These are phyloP conservation scores for Favolaschia claudopus DNA, from an alignment of 768 basidiomycete genomes.

Conservation along the genomic window DNA sequence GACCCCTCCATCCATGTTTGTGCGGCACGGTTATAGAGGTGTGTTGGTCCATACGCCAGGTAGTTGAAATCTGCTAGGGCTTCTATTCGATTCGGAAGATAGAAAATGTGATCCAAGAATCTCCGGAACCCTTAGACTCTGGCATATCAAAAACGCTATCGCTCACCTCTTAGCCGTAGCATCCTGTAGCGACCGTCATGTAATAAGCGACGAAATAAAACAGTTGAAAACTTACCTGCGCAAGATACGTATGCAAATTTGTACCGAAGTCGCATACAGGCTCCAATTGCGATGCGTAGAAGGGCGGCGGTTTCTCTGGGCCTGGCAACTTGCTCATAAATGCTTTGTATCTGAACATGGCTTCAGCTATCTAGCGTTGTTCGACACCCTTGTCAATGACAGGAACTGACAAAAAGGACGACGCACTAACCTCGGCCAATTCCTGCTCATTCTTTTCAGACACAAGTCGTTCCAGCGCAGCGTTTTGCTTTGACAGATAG, in stretches of 20 bases:
- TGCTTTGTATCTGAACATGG: not conserved
- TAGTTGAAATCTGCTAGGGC: not conserved
- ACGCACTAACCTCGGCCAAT: too few species aligned
- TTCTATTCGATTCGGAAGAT: conserved; percentile 1
- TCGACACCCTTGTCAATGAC: too few species aligned
- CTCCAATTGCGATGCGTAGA: not conserved
- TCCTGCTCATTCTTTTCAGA: too few species aligned
- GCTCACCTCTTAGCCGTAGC: not conserved
- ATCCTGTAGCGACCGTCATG: not conserved
- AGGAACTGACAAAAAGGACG: too few species aligned
- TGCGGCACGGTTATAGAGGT: not conserved
- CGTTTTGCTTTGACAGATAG: too few species aligned
- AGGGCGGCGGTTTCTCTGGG: not conserved
- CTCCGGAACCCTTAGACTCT: not conserved
- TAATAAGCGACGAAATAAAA: not conserved
- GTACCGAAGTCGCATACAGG: not conserved
- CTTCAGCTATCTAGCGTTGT: not conserved
- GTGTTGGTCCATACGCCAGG: not conserved
- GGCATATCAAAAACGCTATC: not conserved
- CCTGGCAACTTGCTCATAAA: not conserved
- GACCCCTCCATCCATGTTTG: not conserved
- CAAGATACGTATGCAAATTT: not conserved
- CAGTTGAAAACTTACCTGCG: not conserved
- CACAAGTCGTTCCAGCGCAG: too few species aligned
- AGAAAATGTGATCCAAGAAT: conserved; percentile 2